A percentile compares a stretch with the other conserved stretches of the same genome.
Evolutionary conservation across 768 basidiomycete species (phyloP).

Genomic region (Cystobasidium ongulense): DNA sequence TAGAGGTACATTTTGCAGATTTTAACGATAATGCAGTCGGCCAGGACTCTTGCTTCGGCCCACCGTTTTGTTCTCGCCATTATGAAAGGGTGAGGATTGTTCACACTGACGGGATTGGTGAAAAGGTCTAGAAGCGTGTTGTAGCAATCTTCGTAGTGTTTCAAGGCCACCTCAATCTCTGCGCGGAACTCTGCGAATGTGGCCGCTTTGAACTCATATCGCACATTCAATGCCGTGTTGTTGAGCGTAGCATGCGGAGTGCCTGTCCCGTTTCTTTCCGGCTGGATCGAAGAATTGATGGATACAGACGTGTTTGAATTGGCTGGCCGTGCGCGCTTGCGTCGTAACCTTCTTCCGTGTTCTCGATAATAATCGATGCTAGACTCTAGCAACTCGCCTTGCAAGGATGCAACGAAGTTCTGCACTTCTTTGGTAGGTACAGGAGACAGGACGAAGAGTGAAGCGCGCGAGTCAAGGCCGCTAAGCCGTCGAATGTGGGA

Average conservation of each 20-base stretch:
- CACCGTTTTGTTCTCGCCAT: slow-evolving; percentile 91
- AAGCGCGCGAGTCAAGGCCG: slow-evolving; percentile 80
- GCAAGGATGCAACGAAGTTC: slow-evolving; percentile 81
- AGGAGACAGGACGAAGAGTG: slow-evolving; percentile 88
- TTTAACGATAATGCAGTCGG: slow-evolving; percentile 89
- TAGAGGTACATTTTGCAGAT: slow-evolving; percentile 86
- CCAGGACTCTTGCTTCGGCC: slow-evolving; percentile 96
- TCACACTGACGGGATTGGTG: slow-evolving; percentile 50
- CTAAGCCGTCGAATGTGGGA: slow-evolving; percentile 81
- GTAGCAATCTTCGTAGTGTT: slow-evolving; percentile 96
- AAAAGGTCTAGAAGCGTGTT: slow-evolving; percentile 76
- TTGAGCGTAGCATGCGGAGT: slow-evolving; percentile 51
- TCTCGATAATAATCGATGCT: slow-evolving; percentile 87
- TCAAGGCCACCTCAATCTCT: slow-evolving; percentile 83
- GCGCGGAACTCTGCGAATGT: slow-evolving; percentile 91
- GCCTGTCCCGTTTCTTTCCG: slow-evolving; percentile 34
- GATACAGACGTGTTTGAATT: slow-evolving; percentile 13
- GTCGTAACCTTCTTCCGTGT: slow-evolving; percentile 81
- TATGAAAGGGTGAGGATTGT: slow-evolving; percentile 58
- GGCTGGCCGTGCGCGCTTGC: slow-evolving; percentile 77
- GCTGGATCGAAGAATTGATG: not conserved
- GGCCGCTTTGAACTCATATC: slow-evolving; percentile 96
- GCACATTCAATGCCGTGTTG: slow-evolving; percentile 73
- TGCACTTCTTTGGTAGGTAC: slow-evolving; percentile 73
- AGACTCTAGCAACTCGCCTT: slow-evolving; percentile 77